Evolutionary conservation across 192 early-diverging fungal species (phyloP), one percentile per base, ranked within the genome.

Genomic region (Podila epicladia): DNA sequence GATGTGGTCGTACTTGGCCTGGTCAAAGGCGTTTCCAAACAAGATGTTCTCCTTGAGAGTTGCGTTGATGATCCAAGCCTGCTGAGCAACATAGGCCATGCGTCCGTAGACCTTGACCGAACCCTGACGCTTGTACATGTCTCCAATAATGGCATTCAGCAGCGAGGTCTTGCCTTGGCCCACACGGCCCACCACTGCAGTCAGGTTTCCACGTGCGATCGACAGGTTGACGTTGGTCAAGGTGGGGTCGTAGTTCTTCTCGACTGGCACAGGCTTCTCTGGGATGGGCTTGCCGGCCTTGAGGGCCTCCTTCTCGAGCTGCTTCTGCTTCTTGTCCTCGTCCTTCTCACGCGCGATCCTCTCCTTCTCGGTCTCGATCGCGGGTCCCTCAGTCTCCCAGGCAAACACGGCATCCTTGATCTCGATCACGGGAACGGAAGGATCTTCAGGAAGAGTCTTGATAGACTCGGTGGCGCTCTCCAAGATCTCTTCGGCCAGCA

Each of bases 61-160:
- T 9, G 90, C 91, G 69, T 99, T 99, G 90, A 97, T 92, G 57
- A 99, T 95, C 97, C 97, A 99, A 7, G 97, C 88, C 63, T 88
- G 84, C 62, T 74, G 72, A 8, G 72, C 62, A 9, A 67, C 93
- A 82, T 94, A 94, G 17, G 93, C 93, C 24, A 94, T 82, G 9
- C 72, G 60, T 33, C 86, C 88, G 26, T 89, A 83, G 9, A 96
- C 63, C 11, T 64, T 73, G 12, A 96, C 93, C 4, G 84, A 71
- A 37, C 93, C 95, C 9, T 31, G 24, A 2, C 75, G 41, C 61
- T 85, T 89, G 68, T 91, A 88, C 95, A 96, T 97, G 77, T 98
- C 97, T 53, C 95, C 96, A 6, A 97, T 84, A 13, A 97, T 69
- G 49, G 75, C 67, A n/a, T 45, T 78, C 26, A 83, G 32, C 9